Percentiles rank a stretch among this genome's conserved stretches.
phyloP scores from a whole-genome alignment of 306 rosid species.

The Begonia loranthoides region DNA sequence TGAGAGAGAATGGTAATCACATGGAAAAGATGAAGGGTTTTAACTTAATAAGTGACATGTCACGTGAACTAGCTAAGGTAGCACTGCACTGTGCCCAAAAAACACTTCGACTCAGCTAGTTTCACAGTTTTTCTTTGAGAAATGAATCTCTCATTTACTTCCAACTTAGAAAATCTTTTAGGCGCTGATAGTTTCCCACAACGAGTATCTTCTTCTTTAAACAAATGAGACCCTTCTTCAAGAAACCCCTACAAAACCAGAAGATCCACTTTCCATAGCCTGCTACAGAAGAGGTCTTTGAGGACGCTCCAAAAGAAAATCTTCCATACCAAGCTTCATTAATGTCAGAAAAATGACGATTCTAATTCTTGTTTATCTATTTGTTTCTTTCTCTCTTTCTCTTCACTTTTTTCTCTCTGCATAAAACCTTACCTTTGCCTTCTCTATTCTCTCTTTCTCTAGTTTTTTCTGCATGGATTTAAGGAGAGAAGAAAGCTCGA shows the following conservation, averaged over 20 bases:
- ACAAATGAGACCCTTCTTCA: no score
- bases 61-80: conserved; percentile 12
- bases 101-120: not conserved
- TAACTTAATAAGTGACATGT: conserved; percentile 5
- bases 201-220: no score
- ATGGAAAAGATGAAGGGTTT: conserved; percentile 13
- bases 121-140: conserved; percentile 1
- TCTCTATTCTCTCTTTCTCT: conserved; percentile 5
- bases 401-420: conserved; percentile 10
- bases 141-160: not conserved
- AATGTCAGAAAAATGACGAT: conserved; percentile 23
- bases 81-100: conserved; percentile 4
- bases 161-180: no score
- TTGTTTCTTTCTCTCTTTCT: conserved; percentile 26
- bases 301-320: conserved; percentile 39
- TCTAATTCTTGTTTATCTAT: conserved; percentile 14
- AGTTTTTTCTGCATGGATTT: conserved; percentile 22
- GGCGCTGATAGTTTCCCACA: not conserved
- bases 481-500: conserved; percentile 23
- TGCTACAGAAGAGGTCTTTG: conserved; percentile 40
- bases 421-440: conserved; percentile 13
- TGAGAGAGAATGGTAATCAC: conserved; percentile 13
- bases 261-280: conserved; percentile 28
- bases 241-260: not conserved
- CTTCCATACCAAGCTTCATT: conserved; percentile 19